Evolutionary conservation across 345 rosid species (phyloP).

Genomic region (Arabidopsis arenosa): DNA sequence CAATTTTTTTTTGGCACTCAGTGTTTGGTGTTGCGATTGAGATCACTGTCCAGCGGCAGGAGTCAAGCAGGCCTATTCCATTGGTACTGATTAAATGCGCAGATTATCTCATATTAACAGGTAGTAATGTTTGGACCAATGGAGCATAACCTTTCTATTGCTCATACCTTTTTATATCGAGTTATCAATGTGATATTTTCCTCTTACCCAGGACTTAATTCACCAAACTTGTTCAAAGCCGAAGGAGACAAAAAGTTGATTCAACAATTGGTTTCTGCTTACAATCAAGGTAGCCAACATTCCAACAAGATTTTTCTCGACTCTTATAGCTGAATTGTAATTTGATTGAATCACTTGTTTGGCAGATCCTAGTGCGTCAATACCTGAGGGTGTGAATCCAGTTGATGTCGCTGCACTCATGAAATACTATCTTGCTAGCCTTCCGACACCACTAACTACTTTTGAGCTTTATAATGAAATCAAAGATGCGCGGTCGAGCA

Average conservation of each 20-base stretch:
- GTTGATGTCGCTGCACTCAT: slow-evolving; percentile 73
- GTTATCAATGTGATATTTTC: slow-evolving; percentile 10
- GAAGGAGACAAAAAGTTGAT: slow-evolving; percentile 79
- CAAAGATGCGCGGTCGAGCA: slow-evolving; percentile 76
- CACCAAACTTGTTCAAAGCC: slow-evolving; percentile 71
- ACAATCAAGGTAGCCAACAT: slow-evolving; percentile 67
- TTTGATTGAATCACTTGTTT: slow-evolving; percentile 18
- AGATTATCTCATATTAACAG: slow-evolving; percentile 83
- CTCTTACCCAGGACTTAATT: slow-evolving; percentile 63
- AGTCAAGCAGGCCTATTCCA: slow-evolving; percentile 71
- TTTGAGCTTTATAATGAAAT: slow-evolving; percentile 80
- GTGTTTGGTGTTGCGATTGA: slow-evolving; percentile 95
- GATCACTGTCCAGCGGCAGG: slow-evolving; percentile 74
- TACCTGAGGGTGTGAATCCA: slow-evolving; percentile 81
- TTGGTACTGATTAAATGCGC: slow-evolving; percentile 72
- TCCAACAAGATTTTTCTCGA: slow-evolving; percentile 12
- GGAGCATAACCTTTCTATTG: neutral
- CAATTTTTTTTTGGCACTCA: slow-evolving; percentile 24
- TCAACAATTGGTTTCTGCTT: slow-evolving; percentile 76
- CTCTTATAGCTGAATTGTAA: slow-evolving; percentile 11
- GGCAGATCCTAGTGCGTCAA: slow-evolving; percentile 68
- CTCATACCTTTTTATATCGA: slow-evolving; percentile 1
- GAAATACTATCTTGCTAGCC: slow-evolving; percentile 92
- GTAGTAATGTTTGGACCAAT: slow-evolving; percentile 46
- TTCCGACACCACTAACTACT: slow-evolving; percentile 85